Base-by-base conservation (phyloP, 495 filamentous ascomycete species). In the Aspergillus olivimuriae region DNA sequence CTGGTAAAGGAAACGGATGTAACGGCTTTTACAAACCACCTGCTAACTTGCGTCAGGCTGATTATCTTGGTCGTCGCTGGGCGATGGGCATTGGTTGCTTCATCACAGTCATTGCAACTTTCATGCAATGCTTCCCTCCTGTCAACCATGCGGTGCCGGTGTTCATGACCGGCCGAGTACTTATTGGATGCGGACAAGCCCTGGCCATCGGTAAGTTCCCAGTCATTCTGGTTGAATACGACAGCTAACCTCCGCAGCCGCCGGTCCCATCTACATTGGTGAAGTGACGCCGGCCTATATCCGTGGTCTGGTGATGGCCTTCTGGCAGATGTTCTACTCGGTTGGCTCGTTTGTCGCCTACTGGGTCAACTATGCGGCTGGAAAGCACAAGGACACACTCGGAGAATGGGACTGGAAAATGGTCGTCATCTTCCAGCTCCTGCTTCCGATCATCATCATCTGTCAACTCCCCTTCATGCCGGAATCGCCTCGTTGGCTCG, bases 261-360 rank as follows among this genome's bases (percentile, higher is more conserved):
- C 75, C 31, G 75, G 75, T 3, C 75, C 75, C 0, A 73, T 78
- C 38, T 80, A 78, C 47, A 80, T 80, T 34, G 74, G 73, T 34
- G 76, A 80, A 41, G 49, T 80, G 18, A 66, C 76, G 7, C 72
- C 74, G 4, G 53, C 69, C 9, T 65, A 77, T 31, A 77, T 77
- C 40, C 71, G 76, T 36, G 76, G 76, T 28, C 66, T 67, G 41
- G 74, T 80, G 49, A 77, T 80, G 76, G 68, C 70, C 16, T 75
- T 78, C 47, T 80, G 75, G 76, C 75, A 80, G 54, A 72, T 77
- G 57, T 79, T 77, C 59, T 80, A 77, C 61, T 68, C 62, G 36
- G 76, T 79, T 16, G 76, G 76, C 22, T 72, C 70, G 19, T 79
- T 78, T 59, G 73, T 80, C 47, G 76, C 75, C 46, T 76, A 69